phyloP scores from a whole-genome alignment of 331 rosid genomes.

The Malus hybrid region DNA sequence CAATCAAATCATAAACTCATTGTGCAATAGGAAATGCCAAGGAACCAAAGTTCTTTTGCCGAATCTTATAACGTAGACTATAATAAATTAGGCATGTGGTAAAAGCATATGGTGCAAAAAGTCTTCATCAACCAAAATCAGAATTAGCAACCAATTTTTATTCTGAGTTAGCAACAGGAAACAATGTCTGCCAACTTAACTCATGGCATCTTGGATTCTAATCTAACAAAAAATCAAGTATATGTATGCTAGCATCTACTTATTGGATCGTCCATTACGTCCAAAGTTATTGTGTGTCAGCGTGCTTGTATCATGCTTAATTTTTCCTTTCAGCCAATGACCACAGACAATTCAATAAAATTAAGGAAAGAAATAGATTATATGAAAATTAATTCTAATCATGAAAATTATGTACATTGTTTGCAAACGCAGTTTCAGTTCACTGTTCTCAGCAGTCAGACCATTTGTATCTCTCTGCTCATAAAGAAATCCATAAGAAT shows the following conservation, averaged over 20 bases:
- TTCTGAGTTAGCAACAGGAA: neutral
- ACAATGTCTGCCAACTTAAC: neutral
- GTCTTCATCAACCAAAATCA: no score
- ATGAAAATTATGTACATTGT: slow-evolving; percentile 45
- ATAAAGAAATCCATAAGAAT: slow-evolving; percentile 11
- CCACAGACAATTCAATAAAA: neutral
- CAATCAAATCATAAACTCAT: neutral
- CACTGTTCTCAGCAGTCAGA: slow-evolving; percentile 80
- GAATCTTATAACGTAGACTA: neutral
- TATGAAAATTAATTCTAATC: neutral
- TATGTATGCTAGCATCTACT: neutral
- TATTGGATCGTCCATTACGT: neutral
- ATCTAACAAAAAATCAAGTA: neutral
- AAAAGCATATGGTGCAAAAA: neutral
- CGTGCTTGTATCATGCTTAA: neutral
- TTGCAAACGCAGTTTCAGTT: slow-evolving; percentile 83
- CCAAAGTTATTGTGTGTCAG: neutral
- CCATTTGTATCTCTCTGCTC: slow-evolving; percentile 83
- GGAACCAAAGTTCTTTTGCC: neutral
- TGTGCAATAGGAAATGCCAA: no score
- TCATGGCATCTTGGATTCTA: neutral
- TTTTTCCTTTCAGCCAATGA: neutral
- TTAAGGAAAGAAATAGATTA: neutral
- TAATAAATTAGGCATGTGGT: neutral
- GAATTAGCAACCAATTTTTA: neutral